Conservation (phyloP, 495 filamentous ascomycete genomes). For the Aspergillus ellipticus region DNA sequence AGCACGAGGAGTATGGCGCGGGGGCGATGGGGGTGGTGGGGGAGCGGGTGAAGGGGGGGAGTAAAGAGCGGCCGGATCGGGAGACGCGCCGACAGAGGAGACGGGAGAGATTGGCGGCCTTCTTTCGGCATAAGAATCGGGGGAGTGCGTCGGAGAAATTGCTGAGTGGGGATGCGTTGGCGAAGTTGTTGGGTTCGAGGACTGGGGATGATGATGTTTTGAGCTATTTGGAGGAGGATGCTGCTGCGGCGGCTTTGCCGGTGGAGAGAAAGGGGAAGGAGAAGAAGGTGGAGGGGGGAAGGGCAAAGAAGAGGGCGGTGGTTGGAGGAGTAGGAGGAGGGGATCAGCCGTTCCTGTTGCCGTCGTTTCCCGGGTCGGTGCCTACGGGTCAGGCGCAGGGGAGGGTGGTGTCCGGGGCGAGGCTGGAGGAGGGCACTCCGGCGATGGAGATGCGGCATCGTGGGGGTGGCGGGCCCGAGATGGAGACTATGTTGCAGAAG, state of each 20-base stretch:
- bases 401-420: slow-evolving; percentile 63
- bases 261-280: no score
- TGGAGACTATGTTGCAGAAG: slow-evolving; percentile 26
- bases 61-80: neutral
- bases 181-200: neutral
- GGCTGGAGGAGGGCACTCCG: slow-evolving; percentile 60
- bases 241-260: slow-evolving; percentile 61
- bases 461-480: slow-evolving; percentile 32
- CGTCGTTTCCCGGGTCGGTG: slow-evolving; percentile 22
- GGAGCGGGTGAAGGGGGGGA: neutral
- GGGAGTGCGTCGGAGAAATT: neutral
- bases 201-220: neutral
- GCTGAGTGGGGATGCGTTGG: neutral
- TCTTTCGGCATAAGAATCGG: neutral
- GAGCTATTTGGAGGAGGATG: slow-evolving; percentile 38
- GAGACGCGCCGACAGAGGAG: neutral
- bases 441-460: slow-evolving; percentile 38
- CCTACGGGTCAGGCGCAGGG: slow-evolving; percentile 47
- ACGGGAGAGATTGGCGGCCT: neutral
- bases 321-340: slow-evolving; percentile 26
- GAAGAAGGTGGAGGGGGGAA: slow-evolving; percentile 16
- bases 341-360: slow-evolving; percentile 26
- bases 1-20: no score
- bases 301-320: slow-evolving; percentile 32
- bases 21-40: no score